These are phyloP conservation scores for Juglanconis oblonga DNA, from an alignment of 2,329 filamentous ascomycete genomes.

Conservation along the genomic window DNA sequence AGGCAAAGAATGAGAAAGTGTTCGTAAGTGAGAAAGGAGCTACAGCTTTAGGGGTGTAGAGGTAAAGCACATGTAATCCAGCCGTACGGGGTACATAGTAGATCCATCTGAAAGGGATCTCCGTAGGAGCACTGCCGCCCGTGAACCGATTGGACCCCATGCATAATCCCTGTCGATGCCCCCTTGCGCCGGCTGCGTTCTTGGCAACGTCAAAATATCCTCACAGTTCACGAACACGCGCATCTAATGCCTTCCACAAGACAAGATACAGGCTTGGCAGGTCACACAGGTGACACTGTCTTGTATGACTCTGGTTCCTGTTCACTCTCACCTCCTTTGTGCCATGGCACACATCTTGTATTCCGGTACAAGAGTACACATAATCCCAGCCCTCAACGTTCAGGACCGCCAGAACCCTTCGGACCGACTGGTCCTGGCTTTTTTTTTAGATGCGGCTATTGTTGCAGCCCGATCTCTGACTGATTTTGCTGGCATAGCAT, in stretches of 20 bases:
- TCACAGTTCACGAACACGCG: no score
- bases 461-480: not conserved
- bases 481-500: not conserved
- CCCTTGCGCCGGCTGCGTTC: not conserved
- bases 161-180: not conserved
- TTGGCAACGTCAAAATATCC: not conserved
- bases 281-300: not conserved
- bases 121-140: conserved; percentile 10
- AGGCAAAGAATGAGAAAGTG: not conserved
- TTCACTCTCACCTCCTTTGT: no score
- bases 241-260: no score
- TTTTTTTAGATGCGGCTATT: not conserved
- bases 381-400: no score
- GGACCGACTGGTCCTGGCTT: not conserved
- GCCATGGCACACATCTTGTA: no score
- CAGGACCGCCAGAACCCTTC: not conserved
- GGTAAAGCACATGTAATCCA: no score
- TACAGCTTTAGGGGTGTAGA: not conserved
- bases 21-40: not conserved
- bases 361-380: no score
- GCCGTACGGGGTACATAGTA: not conserved
- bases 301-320: not conserved
- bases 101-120: conserved; percentile 5
- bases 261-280: not conserved
- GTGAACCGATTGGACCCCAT: conserved; percentile 2